Evolutionary conservation across 805 yeast species (phyloP), one percentile per base, ranked within the genome.

Genomic region (Metschnikowia kunwiensis): DNA sequence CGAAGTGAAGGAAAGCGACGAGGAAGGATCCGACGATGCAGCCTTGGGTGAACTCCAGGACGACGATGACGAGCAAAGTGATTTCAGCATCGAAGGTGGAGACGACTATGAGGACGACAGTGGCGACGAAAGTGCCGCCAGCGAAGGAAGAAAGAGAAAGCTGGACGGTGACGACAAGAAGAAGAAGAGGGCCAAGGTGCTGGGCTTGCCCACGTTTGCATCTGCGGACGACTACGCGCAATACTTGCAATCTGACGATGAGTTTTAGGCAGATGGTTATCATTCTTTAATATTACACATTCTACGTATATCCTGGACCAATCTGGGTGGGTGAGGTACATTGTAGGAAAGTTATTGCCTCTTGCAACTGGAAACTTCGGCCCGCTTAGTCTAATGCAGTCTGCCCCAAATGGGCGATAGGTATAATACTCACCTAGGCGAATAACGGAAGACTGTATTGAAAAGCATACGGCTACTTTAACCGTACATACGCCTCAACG

Each of bases 221-320:
- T 80, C 88, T 30, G 95, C 80, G 7, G 96, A 85, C 27, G 95
- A 85, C 43, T 88, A 87, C 56, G 81, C 91, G 18, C 70, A 85
- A 54, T 81, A 80, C 49, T 63, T 85, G 57, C 71, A 71, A 19
- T 79, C 84, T 11, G 85, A 81, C 19, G 84, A 77, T 34, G 85
- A 79, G 28, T 27, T 24, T 24, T 29, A 20, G 24, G 13, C 5
- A 5, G 9, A 19, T n/a, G n/a, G n/a, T n/a, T n/a, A n/a, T n/a
- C n/a, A n/a, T n/a, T n/a, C n/a, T n/a, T 24, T 17, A 19, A 16
- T 26, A n/a, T n/a, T 14, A 7, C 26, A n/a, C n/a, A n/a, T n/a
- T n/a, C n/a, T n/a, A n/a, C n/a, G n/a, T n/a, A n/a, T n/a, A n/a
- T n/a, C n/a, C n/a, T n/a, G n/a, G n/a, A n/a, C n/a, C n/a, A n/a